Evolutionary conservation across 352 stramenopile species (phyloP).

Genomic region (Globisporangium recalcitrans): DNA sequence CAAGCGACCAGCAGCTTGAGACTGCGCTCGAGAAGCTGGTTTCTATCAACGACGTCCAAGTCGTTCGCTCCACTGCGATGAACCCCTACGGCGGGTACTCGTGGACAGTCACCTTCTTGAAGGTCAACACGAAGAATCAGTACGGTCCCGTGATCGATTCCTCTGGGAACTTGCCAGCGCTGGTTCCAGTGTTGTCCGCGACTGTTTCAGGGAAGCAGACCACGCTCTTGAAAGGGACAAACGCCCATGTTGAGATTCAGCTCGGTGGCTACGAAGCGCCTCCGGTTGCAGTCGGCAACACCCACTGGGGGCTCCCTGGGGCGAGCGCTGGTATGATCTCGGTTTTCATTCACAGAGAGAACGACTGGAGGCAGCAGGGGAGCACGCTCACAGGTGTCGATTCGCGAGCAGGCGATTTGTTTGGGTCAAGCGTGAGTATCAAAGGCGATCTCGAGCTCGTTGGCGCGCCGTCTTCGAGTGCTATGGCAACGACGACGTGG

Average conservation of each 20-base stretch:
- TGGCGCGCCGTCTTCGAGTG: constrained; percentile 56
- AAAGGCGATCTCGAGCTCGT: constrained; percentile 47
- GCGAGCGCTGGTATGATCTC: constrained; percentile 48
- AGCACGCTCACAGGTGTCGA: constrained; percentile 46
- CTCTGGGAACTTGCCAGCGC: constrained; percentile 58
- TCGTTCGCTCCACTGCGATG: constrained; percentile 58
- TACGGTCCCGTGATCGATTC: constrained; percentile 66
- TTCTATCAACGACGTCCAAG: constrained; percentile 58
- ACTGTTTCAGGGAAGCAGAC: constrained; percentile 22
- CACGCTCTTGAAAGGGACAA: constrained; percentile 45
- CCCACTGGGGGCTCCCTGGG: constrained; percentile 53
- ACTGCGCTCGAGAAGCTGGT: constrained; percentile 62
- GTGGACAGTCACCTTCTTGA: constrained; percentile 80
- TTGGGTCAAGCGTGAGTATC: constrained; percentile 70
- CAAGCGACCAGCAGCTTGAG: constrained; percentile 50
- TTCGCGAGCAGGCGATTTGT: constrained; percentile 59
- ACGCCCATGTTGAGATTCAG: constrained; percentile 44
- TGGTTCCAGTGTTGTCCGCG: constrained; percentile 38
- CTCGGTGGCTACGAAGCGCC: constrained; percentile 45
- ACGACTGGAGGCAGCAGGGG: constrained; percentile 74
- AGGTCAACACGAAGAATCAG: constrained; percentile 72
- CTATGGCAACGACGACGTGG: constrained; percentile 90
- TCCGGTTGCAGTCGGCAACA: constrained; percentile 25
- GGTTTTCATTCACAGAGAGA: constrained; percentile 63
- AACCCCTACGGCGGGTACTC: constrained; percentile 74